Evolutionary conservation across 805 yeast species (phyloP), one percentile per base, ranked within the genome.

Genomic region (Wickerhamiella hasegawae): DNA sequence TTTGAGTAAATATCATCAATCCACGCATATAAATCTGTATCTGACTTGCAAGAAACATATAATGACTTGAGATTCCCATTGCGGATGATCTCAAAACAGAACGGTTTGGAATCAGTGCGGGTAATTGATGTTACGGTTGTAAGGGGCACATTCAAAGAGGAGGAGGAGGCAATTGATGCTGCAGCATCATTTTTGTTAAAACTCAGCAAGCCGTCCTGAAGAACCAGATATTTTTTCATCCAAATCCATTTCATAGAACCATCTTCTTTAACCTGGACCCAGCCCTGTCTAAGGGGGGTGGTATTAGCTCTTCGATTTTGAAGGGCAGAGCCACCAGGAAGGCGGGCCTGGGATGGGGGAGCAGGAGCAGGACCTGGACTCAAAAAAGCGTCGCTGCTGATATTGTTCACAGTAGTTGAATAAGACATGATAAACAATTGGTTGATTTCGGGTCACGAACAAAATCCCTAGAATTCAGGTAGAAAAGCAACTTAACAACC

Each of bases 241-340:
- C 98, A 87, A 45, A 93, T 64, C 53, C 85, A 84, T 43, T 82
- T 70, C 42, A 87, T 61, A 22, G 49, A 40, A 33, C 96, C 95
- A 47, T 87, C 96, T 47, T 87, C 97, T 54, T 82, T 85, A 40
- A 83, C 74, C 36, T 80, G 79, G 17, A 83, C 85, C 93, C 94
- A 85, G 0, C 96, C 95, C 39, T 71, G 66, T 39, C 69, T 49
- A 12, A 49, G 22, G 22, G 47, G 47, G 23, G 32, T n/a, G n/a
- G n/a, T n/a, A n/a, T n/a, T n/a, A n/a, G 23, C 23, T 11, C 8
- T 5, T 10, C 18, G 23, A 8, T 43, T 34, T 63, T 54, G 32
- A 10, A 12, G 29, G 18, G 11, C 26, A 23, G 33, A 10, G 22
- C 17, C 22, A 14, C 35, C 18, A 19, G 39, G 4, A 3, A n/a